Base-by-base conservation (phyloP, 768 basidiomycete genomes). In the Strobilomyces dryophilus region DNA sequence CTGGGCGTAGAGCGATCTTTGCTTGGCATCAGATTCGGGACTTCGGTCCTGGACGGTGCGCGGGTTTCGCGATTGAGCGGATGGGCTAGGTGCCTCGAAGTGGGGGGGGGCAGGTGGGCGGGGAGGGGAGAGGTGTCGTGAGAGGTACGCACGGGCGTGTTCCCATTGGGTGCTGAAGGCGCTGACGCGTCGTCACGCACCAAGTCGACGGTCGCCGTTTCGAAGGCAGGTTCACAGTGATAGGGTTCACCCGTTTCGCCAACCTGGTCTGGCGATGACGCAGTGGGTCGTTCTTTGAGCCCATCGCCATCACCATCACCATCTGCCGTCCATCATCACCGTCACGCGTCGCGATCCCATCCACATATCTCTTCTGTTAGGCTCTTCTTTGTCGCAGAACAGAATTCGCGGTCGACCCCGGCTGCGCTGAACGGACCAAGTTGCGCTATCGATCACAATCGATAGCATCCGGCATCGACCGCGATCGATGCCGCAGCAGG, bases 401-500 rank as follows among this genome's bases (percentile, higher is more conserved):
- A 9, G 10, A 15, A 6, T 37, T 17, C 9, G 9, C 36, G 5
- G n/a, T 20, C 14, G 29, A 41, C 7, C 40, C 35, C 8, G 27
- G 27, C 21, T 53, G 43, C 21, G n/a, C 20, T 31, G 11, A 24
- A 47, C 11, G 50, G 47, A 8, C 41, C n/a, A 29, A 24, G 24
- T 53, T n/a, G 40, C 40, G 10, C 14, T 8, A 39, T 37, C 9
- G 1, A 11, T 20, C 4, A 12, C 11, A 9, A 43, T 57, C 36
- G 26, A 39, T 40, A 32, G 21, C 31, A 45, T 51, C 51, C 54
- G 48, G 62, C 47, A 53, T 55, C 49, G 27, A 61, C 48, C 49
- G 58, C 50, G 62, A 64, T 62, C 62, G 44, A 8, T 31, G 41
- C 29, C 4, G 45, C 35, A 47, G 49, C 24, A 7, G 8, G 27